phyloP scores from a whole-genome alignment of 495 filamentous ascomycete genomes.

The Aspergillus haitiensis region DNA sequence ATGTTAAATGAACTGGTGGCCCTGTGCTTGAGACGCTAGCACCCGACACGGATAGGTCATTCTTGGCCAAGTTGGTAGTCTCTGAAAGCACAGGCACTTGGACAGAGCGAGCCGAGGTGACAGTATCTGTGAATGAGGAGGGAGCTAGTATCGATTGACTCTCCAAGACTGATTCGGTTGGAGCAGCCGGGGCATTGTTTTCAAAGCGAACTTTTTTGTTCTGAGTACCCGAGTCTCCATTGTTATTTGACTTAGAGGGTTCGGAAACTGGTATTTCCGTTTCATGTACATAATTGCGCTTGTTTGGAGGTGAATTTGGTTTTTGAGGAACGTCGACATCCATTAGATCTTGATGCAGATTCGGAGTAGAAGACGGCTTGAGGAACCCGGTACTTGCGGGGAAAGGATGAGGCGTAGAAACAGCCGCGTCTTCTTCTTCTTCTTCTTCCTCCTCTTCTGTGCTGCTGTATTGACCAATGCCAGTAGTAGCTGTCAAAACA shows the following conservation, averaged over 20 bases:
- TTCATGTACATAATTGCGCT: constrained; percentile 40
- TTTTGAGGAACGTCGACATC: constrained; percentile 18
- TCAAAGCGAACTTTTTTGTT: constrained; percentile 41
- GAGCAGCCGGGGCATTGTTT: constrained; percentile 9
- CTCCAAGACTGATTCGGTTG: constrained; percentile 6
- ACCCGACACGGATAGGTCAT: background rate
- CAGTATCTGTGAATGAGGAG: constrained; percentile 18
- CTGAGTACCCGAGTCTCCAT: constrained; percentile 22
- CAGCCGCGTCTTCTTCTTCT: constrained; percentile 43
- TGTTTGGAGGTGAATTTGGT: constrained; percentile 26
- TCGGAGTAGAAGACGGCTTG: constrained; percentile 25
- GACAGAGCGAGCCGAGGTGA: constrained; percentile 19
- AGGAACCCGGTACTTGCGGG: constrained; percentile 32
- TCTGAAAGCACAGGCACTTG: constrained; percentile 7
- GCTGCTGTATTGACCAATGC: constrained; percentile 29
- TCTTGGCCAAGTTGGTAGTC: constrained; percentile 1
- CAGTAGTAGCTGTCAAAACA: constrained; percentile 39
- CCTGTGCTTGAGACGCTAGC: background rate
- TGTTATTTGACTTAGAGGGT: background rate
- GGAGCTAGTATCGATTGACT: constrained; percentile 12
- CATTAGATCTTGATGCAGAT: constrained; percentile 22
- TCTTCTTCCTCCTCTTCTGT: constrained; percentile 41
- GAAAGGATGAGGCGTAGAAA: constrained; percentile 17
- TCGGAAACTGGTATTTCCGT: constrained; percentile 11
- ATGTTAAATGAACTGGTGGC: background rate